phyloP scores from a whole-genome alignment of 129 eudicot genomes.

The Oenanthe sinensis region DNA sequence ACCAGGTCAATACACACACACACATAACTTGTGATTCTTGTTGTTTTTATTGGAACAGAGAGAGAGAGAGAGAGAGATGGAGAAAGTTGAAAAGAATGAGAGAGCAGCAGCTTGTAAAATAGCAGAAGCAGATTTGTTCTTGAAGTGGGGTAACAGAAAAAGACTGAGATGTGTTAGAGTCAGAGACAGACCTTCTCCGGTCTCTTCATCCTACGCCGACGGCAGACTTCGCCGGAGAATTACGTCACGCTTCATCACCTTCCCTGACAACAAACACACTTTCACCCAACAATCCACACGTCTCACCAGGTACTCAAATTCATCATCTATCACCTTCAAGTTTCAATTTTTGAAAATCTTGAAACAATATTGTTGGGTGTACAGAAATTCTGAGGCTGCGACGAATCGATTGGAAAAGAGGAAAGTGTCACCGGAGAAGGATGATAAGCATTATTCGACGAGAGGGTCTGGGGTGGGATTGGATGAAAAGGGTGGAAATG shows the following conservation, averaged over 20 bases:
- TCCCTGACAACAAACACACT: conserved; percentile 16
- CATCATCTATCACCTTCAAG: background rate
- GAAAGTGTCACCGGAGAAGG: conserved; percentile 41
- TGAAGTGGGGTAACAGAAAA: conserved; percentile 54
- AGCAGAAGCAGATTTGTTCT: conserved; percentile 42
- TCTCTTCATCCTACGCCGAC: conserved; percentile 17
- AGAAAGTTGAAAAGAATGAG: conserved; percentile 32
- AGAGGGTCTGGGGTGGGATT: conserved; percentile 28
- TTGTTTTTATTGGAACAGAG: no score
- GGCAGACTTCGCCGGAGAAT: conserved; percentile 43
- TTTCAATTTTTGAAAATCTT: background rate
- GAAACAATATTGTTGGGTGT: background rate
- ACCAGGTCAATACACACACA: background rate
- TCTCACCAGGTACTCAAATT: conserved; percentile 34
- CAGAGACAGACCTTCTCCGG: conserved; percentile 21
- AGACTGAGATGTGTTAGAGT: conserved; percentile 50
- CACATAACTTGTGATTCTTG: background rate
- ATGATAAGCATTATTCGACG: conserved; percentile 31
- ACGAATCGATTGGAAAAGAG: conserved; percentile 37
- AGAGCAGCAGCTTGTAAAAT: conserved; percentile 15
- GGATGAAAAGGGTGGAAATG: conserved; percentile 27
- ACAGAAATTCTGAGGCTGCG: conserved; percentile 44
- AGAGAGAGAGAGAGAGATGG: conserved; percentile 26
- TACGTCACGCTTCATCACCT: conserved; percentile 27
- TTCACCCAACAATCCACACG: conserved; percentile 27